Conservation (phyloP, 73 alveolate genomes). For the Paramecium sexaurelia region DNA sequence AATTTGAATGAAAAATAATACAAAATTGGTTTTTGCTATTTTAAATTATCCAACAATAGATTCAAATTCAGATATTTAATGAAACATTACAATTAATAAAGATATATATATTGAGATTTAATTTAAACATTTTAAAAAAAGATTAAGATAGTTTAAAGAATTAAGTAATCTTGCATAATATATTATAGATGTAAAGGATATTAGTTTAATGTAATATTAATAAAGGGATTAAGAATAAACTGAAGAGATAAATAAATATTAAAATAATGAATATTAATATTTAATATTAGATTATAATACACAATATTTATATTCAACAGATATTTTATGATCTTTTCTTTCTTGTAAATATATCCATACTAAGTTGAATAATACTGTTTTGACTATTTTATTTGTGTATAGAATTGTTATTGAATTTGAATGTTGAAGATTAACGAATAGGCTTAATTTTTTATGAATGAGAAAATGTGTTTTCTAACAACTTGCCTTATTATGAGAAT, state of each 20-base stretch:
- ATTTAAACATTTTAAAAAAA: not conserved
- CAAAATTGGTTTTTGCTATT: not conserved
- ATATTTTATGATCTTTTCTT: slow-evolving; percentile 10
- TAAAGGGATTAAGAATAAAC: not conserved
- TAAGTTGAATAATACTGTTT: not conserved
- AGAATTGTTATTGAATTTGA: not conserved
- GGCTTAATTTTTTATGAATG: slow-evolving; percentile 21
- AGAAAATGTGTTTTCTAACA: not conserved
- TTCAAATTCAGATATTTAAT: not conserved
- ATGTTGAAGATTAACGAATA: not conserved
- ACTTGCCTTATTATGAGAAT: not conserved
- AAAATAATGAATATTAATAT: not conserved
- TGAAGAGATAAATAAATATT: not conserved
- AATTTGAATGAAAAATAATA: too few species aligned
- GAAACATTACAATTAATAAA: too few species aligned
- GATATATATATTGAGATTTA: too few species aligned
- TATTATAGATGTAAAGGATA: not conserved
- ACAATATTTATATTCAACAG: not conserved
- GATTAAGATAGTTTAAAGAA: not conserved
- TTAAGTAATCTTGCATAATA: not conserved
- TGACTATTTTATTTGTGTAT: not conserved
- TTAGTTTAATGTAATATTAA: not conserved
- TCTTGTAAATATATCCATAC: slow-evolving; percentile 22
- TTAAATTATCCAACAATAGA: not conserved
- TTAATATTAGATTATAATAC: not conserved